Base-by-base conservation (phyloP, 139 green algal species). In the Volvox reticuliferus region DNA sequence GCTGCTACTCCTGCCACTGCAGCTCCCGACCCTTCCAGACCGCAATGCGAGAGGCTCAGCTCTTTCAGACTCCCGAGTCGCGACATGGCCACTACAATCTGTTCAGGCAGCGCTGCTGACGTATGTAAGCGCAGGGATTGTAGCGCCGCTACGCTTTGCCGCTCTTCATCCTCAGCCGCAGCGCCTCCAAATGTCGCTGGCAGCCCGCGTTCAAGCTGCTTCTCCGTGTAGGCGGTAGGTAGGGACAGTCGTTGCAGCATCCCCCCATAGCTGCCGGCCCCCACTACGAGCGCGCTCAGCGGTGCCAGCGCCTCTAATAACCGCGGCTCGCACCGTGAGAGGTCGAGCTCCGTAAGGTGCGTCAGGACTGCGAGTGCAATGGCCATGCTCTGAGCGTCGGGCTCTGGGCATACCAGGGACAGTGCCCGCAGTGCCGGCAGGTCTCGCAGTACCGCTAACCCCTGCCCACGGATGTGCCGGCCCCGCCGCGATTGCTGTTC, bases 321-420 rank as follows among this genome's bases (percentile, higher is more conserved):
- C n/a, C 3, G 26, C 26, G 85, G 85, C 13, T 82, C 85, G 44
- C 85, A 89, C 9, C 69, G 37, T 1, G 69, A 79, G 37, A 89
- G 69, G 28, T 89, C 85, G 0, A 89, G 85, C 28, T 89, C 85
- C 1, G 17, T 36, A 19, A 89, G 44, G 37, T 82, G 69, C 2
- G 85, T 89, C 69, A 89, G 68, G 26, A 20, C 13, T 36, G 85
- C 85, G 20, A 89, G 37, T 44, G 85, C 68, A n/a, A 36, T 28
- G n/a, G 44, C 85, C 69, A 82, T 28, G 12, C 37, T 24, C 37
- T 50, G 37, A 5, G 68, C 20, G 37, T 82, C 69, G 0, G 69
- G 69, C 37, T 89, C 69, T 2, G 37, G 17, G 28, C 37, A 71
- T 17, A 6, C 13, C 36, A 89, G 30, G 30, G 32, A 20, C 44